phyloP scores from a whole-genome alignment of 495 filamentous ascomycete species.

The Penicillium salamii region DNA sequence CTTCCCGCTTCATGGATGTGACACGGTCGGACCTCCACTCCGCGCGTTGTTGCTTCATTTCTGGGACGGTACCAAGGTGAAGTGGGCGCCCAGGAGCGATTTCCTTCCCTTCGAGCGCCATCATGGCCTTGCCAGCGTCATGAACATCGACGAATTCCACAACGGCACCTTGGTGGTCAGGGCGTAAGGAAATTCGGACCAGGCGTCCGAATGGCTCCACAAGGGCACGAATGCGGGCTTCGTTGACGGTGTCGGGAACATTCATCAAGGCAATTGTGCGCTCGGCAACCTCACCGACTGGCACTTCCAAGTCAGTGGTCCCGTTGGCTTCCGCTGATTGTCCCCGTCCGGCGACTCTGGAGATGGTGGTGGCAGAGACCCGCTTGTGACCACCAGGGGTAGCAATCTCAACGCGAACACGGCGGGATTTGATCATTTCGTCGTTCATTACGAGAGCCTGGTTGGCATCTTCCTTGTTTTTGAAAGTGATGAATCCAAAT shows the following conservation, averaged over 20 bases:
- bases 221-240: conserved; percentile 57
- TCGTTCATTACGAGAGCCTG: conserved; percentile 69
- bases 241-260: conserved; percentile 64
- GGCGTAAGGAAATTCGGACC: conserved; percentile 56
- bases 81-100: conserved; percentile 63
- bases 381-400: conserved; percentile 43
- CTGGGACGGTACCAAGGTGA: conserved; percentile 62
- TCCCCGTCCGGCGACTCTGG: conserved; percentile 31
- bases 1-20: conserved; percentile 38
- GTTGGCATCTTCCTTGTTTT: conserved; percentile 66
- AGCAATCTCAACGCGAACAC: conserved; percentile 63
- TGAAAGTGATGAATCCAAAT: conserved; percentile 73
- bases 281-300: conserved; percentile 40
- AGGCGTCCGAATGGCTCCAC: conserved; percentile 57
- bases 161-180: conserved; percentile 81
- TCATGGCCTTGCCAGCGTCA: conserved; percentile 68
- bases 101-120: conserved; percentile 71
- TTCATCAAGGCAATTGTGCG: conserved; percentile 59
- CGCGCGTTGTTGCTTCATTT: conserved; percentile 61
- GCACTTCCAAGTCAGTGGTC: conserved; percentile 22
- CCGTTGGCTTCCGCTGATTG: conserved; percentile 40
- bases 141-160: conserved; percentile 73
- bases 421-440: conserved; percentile 64
- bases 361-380: conserved; percentile 40
- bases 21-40: conserved; percentile 54